Base-by-base conservation (phyloP, 75 land plant genomes). In the Cryptomeria japonica region DNA sequence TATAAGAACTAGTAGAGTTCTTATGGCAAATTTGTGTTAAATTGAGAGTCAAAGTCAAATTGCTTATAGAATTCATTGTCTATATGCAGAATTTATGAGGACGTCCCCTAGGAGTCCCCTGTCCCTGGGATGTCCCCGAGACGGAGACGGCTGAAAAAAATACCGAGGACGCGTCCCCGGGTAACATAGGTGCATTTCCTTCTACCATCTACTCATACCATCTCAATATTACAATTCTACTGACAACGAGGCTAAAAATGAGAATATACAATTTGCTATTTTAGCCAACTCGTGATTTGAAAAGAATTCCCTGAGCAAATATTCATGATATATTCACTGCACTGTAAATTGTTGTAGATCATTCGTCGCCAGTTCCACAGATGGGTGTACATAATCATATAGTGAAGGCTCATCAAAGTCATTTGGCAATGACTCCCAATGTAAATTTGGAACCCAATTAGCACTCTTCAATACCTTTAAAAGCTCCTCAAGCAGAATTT, bases 321-420 rank as follows among this genome's bases (percentile, higher is more conserved):
- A 73, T 73, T 73, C 16, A 0, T 31, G 37, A 73, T 32, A 31
- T 12, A 73, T 36, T 82, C 37, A 82, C 84, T 38, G 44, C 15
- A 39, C 44, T 82, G 25, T 1, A 39, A 41, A 41, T 28, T 82
- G 10, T 82, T 82, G 16, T 3, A 25, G 13, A 82, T 41, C 49
- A 44, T 82, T 39, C 2, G 11, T 16, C 32, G 86, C 64, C 87
- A 83, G 31, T 55, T 92, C 93, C 41, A 83, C 14, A 32, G 31
- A 92, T 70, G 93, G 93, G 85, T 91, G 93, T 25, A 93, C 86
- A 34, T 53, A 78, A 86, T 87, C 89, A 79, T 87, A 93, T 32
- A 79, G 31, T 44, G 86, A 87, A 61, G 89, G 87, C 76, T 89
- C 90, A 16, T 84, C 77, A 85, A 86, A 88, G 80, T 93, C 93